A percentile compares a stretch with the other conserved stretches of the same genome.
These are phyloP conservation scores for Globisporangium spiculum DNA, from an alignment of 352 stramenopile genomes.

Conservation along the genomic window DNA sequence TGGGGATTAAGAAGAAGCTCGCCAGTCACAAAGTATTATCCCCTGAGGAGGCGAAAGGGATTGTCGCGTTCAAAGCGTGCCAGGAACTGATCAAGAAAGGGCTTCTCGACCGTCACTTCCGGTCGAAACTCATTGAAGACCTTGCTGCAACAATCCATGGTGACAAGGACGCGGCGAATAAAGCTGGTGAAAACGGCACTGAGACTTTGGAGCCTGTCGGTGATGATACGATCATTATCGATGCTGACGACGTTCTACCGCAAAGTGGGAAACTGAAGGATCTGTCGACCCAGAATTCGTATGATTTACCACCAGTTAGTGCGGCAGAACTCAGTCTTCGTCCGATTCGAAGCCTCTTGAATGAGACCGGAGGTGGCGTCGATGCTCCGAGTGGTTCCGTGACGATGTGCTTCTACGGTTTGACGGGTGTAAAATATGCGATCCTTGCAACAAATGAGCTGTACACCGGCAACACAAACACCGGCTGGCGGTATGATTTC, in stretches of 20 bases:
- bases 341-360: slow-evolving; percentile 53
- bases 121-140: slow-evolving; percentile 65
- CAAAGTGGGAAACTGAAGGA: slow-evolving; percentile 40
- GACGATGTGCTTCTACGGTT: slow-evolving; percentile 79
- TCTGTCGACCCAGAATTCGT: slow-evolving; percentile 78
- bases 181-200: neutral
- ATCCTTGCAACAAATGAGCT: slow-evolving; percentile 76
- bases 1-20: slow-evolving; percentile 65
- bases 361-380: slow-evolving; percentile 5
- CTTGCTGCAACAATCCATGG: slow-evolving; percentile 34
- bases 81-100: slow-evolving; percentile 70
- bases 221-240: slow-evolving; percentile 36
- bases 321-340: slow-evolving; percentile 64
- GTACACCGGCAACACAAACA: slow-evolving; percentile 81
- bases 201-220: neutral
- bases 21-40: slow-evolving; percentile 59
- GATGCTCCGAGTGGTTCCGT: slow-evolving; percentile 26
- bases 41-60: slow-evolving; percentile 67
- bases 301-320: slow-evolving; percentile 81
- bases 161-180: slow-evolving; percentile 18
- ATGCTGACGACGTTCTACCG: slow-evolving; percentile 16
- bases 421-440: slow-evolving; percentile 60
- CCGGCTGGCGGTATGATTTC: slow-evolving; percentile 80
- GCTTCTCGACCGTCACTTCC: slow-evolving; percentile 67
- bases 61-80: slow-evolving; percentile 80